Percentiles rank a stretch among this genome's conserved stretches.
phyloP scores from a whole-genome alignment of 83 land plant genomes.

The Diphasiastrum complanatum region DNA sequence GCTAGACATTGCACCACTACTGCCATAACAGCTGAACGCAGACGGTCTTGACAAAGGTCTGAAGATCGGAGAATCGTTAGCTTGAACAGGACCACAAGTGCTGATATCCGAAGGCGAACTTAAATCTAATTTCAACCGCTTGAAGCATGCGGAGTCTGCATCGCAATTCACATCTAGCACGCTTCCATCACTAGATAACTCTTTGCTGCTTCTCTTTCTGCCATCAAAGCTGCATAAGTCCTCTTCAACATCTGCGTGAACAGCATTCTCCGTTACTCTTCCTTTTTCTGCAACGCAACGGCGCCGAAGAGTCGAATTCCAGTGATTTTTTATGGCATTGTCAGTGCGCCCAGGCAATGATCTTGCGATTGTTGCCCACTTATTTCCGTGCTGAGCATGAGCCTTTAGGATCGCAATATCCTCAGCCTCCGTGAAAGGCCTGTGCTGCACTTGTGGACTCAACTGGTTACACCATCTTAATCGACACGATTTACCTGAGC shows the following conservation, averaged over 20 bases:
- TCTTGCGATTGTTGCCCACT: constrained; percentile 28
- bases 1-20: neutral
- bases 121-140: constrained; percentile 10
- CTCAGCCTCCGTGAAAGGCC: constrained; percentile 24
- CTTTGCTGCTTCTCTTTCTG: constrained; percentile 17
- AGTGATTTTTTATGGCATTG: constrained; percentile 30
- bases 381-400: constrained; percentile 23
- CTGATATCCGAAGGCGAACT: neutral
- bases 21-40: constrained; percentile 14
- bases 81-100: neutral
- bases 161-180: constrained; percentile 11
- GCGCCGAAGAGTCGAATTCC: constrained; percentile 29
- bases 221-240: constrained; percentile 16
- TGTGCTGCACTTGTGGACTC: constrained; percentile 27
- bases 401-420: constrained; percentile 24
- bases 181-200: constrained; percentile 17
- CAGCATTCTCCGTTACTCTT: neutral
- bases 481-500: constrained; percentile 26
- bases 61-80: constrained; percentile 10
- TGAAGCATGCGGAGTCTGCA: constrained; percentile 16
- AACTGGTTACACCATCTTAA: constrained; percentile 30
- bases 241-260: constrained; percentile 1
- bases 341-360: constrained; percentile 23
- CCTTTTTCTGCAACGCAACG: constrained; percentile 3
- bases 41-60: constrained; percentile 22